Evolutionary conservation across 192 early-diverging fungal species (phyloP), one percentile per base, ranked within the genome.

Genomic region (Thamnidium elegans): DNA sequence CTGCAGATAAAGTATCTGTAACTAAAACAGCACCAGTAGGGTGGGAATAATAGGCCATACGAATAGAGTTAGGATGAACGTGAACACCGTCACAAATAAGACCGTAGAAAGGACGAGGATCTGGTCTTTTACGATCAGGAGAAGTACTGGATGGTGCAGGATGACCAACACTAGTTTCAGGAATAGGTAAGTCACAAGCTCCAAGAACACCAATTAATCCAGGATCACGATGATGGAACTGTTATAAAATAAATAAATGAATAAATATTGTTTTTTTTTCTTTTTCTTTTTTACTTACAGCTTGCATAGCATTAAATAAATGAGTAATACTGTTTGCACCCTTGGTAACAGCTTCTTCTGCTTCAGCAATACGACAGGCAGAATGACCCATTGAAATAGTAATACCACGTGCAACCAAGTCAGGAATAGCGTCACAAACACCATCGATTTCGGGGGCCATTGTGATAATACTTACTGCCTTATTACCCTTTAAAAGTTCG

Each of bases 221-320:
- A 4, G 92, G 92, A 67, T 94, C 90, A 53, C 92, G 86, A 74
- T 94, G 92, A 73, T 94, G 92, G 71, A 94, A 94, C 63, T 88
- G 3, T 26, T 26, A 26, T 26, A 65, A 39, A 42, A 44, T 26
- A 14, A 44, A n/a, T n/a, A 55, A 21, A 1, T 47, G 2, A 46
- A 30, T 48, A 26, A 26, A 26, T 26, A 2, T 26, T 26, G 15
- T 10, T 2, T 34, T 6, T 19, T 50, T 17, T 9, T 17, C 17
- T 10, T 62, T 15, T 31, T 23, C 11, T 26, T 60, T 43, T 60
- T 66, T 15, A 69, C 54, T 67, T 63, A 75, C 73, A 14, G 78
- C 78, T 54, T 87, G 84, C 92, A 92, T 92, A 39, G 92, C 92
- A 63, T 94, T 94, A 75, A 92, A 94, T 51, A 94, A 72, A 66